Conservation (phyloP, 2,329 filamentous ascomycete genomes). For the Orbilia quercus region DNA sequence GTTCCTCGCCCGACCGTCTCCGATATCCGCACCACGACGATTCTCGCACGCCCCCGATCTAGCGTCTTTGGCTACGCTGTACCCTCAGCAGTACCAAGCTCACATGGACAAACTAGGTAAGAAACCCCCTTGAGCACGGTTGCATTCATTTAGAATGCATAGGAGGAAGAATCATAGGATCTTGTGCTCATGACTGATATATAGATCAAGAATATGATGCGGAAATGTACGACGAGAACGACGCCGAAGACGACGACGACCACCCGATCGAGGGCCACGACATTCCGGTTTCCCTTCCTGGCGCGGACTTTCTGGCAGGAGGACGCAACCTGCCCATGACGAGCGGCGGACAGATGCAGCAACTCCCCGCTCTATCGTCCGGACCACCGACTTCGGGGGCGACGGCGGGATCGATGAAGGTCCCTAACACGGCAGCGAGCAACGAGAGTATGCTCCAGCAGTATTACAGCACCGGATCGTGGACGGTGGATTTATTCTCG, state of each 20-base stretch:
- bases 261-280: slow-evolving; percentile 41
- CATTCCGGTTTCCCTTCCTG: slow-evolving; percentile 26
- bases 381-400: slow-evolving; percentile 23
- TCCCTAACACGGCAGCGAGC: slow-evolving; percentile 30
- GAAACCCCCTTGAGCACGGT: neutral
- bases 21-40: slow-evolving; percentile 34
- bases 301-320: slow-evolving; percentile 34
- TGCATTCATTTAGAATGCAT: neutral
- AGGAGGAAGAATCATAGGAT: neutral
- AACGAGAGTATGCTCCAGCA: slow-evolving; percentile 49
- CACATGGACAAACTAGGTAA: slow-evolving; percentile 56
- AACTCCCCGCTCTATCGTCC: slow-evolving; percentile 39
- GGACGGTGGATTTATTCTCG: slow-evolving; percentile 54
- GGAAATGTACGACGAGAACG: slow-evolving; percentile 53
- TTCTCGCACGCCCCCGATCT: slow-evolving; percentile 53
- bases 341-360: slow-evolving; percentile 27
- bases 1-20: slow-evolving; percentile 46
- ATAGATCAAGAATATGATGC: slow-evolving; percentile 55
- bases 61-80: slow-evolving; percentile 48
- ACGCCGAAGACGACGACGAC: slow-evolving; percentile 44
- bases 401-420: slow-evolving; percentile 22
- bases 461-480: slow-evolving; percentile 52
- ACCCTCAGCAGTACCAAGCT: slow-evolving; percentile 52
- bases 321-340: slow-evolving; percentile 38
- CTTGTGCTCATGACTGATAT: neutral